Conservation (phyloP, 1,139 yeast genomes). For the Schizosaccharomyces versatilis region DNA sequence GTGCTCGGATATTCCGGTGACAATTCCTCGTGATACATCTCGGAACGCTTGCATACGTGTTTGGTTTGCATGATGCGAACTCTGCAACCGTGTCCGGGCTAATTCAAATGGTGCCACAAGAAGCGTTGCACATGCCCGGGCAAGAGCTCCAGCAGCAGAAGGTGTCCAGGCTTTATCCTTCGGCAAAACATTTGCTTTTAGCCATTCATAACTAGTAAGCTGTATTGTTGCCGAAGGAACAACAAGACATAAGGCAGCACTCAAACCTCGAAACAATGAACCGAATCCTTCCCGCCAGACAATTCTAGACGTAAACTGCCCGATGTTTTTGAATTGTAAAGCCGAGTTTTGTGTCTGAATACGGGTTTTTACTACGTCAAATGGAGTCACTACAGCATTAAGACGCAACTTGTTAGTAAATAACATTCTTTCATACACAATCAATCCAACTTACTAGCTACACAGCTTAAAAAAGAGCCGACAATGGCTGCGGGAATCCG, state of each 20-base stretch:
- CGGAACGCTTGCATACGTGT: conserved; percentile 6
- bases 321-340: too few species aligned
- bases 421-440: too few species aligned
- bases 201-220: conserved; percentile 68
- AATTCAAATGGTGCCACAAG: conserved; percentile 72
- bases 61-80: conserved; percentile 20
- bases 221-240: conserved; percentile 82
- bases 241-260: conserved; percentile 68
- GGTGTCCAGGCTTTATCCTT: conserved; percentile 36
- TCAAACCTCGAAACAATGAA: conserved; percentile 77
- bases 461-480: too few species aligned
- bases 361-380: too few species aligned
- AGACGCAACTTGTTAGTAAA: too few species aligned
- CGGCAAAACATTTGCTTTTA: conserved; percentile 15
- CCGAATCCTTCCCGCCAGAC: conserved; percentile 47
- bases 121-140: conserved; percentile 67
- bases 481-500: too few species aligned
- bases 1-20: conserved; percentile 28
- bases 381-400: too few species aligned
- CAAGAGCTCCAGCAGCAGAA: conserved; percentile 61
- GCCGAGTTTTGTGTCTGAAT: too few species aligned
- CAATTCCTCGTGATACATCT: conserved; percentile 26
- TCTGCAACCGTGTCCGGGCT: conserved; percentile 67
- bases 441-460: too few species aligned
- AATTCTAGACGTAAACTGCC: conserved; percentile 19